A percentile compares a stretch with the other conserved stretches of the same genome.
These are phyloP conservation scores for Phytophthora agathidicida DNA, from an alignment of 352 stramenopile species.

Conservation along the genomic window DNA sequence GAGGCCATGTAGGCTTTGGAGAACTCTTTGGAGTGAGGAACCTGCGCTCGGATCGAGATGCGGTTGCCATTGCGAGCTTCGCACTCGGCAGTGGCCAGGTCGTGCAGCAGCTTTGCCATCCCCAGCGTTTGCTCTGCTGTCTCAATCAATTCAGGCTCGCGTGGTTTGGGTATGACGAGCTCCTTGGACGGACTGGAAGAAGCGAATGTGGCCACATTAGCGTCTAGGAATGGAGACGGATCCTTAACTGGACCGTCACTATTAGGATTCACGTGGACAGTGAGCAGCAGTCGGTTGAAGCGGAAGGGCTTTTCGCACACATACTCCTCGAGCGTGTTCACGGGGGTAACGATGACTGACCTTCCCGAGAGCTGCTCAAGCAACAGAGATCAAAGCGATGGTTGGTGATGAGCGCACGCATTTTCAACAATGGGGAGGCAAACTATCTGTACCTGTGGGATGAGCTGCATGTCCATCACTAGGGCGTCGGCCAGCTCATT, in stretches of 20 bases:
- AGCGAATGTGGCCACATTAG: too few species aligned
- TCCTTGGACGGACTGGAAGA: conserved; percentile 57
- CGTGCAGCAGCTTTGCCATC: conserved; percentile 82
- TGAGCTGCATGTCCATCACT: conserved; percentile 54
- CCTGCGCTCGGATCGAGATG: conserved; percentile 58
- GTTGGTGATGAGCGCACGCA: conserved; percentile 2
- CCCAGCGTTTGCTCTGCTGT: conserved; percentile 71
- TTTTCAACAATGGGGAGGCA: background rate
- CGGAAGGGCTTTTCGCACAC: conserved; percentile 51
- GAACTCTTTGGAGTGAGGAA: conserved; percentile 63
- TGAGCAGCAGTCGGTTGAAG: conserved; percentile 54
- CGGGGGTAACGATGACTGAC: conserved; percentile 35
- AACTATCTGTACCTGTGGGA: conserved; percentile 39
- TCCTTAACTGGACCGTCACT: conserved; percentile 31
- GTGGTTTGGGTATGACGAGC: conserved; percentile 41
- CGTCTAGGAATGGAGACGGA: too few species aligned
- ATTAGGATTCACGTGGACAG: conserved; percentile 49
- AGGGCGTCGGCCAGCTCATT: conserved; percentile 49
- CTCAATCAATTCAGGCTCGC: conserved; percentile 54
- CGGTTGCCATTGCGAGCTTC: conserved; percentile 68
- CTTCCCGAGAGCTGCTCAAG: conserved; percentile 21
- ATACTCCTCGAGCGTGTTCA: conserved; percentile 61
- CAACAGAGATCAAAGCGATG: background rate
- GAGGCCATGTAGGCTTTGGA: conserved; percentile 70
- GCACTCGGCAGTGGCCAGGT: conserved; percentile 69